These are phyloP conservation scores for Cucurbita ficifolia DNA, from an alignment of 306 rosid species.

Conservation along the genomic window DNA sequence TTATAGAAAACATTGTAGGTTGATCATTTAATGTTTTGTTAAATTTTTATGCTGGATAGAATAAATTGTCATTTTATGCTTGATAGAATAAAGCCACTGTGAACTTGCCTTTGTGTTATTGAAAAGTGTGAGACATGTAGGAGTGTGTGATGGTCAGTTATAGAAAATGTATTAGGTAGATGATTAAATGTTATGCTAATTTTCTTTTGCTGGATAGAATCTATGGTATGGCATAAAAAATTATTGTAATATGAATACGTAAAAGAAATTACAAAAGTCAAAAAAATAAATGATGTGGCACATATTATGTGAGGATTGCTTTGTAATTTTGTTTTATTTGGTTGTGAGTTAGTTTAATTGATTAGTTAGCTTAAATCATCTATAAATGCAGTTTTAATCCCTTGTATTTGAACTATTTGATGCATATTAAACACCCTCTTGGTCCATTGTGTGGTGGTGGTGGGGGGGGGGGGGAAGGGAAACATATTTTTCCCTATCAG, in stretches of 20 bases:
- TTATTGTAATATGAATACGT: neutral
- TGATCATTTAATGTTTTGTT: neutral
- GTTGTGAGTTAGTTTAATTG: neutral
- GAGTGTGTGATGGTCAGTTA: neutral
- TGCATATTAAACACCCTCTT: neutral
- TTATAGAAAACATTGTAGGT: constrained; percentile 4
- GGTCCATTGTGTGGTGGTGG: neutral
- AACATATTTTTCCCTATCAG: neutral
- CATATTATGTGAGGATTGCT: neutral
- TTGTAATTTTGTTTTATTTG: neutral
- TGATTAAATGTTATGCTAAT: neutral
- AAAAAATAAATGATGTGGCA: neutral
- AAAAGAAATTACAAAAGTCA: neutral
- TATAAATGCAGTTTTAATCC: neutral
- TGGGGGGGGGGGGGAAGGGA: neutral
- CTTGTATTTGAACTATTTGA: neutral
- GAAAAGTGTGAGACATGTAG: neutral
- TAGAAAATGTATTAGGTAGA: neutral
- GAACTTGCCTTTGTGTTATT: neutral
- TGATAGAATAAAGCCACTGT: neutral
- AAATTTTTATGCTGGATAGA: neutral
- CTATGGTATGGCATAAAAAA: no score
- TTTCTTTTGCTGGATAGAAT: neutral
- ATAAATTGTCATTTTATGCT: neutral
- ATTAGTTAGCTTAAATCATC: neutral